Percentiles rank a stretch among this genome's conserved stretches.
Evolutionary conservation across 169 alveolate genomes (phyloP).

Genomic region (Theileria sp.): DNA sequence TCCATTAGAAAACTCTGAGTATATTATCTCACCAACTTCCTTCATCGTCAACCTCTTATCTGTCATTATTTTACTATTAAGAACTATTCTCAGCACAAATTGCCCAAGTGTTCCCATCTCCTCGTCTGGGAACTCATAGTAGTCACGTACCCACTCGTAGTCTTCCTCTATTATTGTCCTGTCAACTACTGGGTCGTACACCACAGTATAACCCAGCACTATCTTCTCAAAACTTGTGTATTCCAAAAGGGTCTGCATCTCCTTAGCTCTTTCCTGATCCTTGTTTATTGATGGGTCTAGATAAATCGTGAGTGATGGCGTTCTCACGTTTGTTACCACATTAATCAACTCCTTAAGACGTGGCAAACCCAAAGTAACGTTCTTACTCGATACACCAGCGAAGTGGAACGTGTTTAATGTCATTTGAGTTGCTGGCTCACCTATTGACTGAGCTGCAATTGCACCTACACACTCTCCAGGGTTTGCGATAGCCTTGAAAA

Average conservation of each 20-base stretch:
- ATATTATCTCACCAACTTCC: conserved; percentile 88
- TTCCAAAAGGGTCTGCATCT: conserved; percentile 91
- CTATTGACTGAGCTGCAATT: conserved; percentile 99
- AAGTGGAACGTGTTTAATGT: conserved; percentile 99
- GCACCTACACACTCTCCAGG: conserved; percentile 99
- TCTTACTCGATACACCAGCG: conserved; percentile 99
- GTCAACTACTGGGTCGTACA: conserved; percentile 95
- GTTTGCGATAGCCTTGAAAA: conserved; percentile 91
- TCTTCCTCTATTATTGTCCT: conserved; percentile 92
- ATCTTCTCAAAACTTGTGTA: conserved; percentile 94
- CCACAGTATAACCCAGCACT: conserved; percentile 88
- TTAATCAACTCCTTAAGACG: conserved; percentile 98
- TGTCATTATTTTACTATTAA: conserved; percentile 90
- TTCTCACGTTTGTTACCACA: conserved; percentile 97
- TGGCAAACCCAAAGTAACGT: conserved; percentile 99
- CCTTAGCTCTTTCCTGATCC: conserved; percentile 90
- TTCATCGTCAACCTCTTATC: conserved; percentile 94
- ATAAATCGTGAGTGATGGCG: conserved; percentile 95
- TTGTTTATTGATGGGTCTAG: conserved; percentile 84
- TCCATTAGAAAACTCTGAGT: conserved; percentile 85
- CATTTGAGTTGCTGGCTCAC: conserved; percentile 99
- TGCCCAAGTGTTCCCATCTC: conserved; percentile 87
- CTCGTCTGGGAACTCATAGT: conserved; percentile 93
- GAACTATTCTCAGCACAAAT: conserved; percentile 95
- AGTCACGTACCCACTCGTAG: conserved; percentile 90